Percentiles rank a stretch among this genome's conserved stretches.
Conservation (phyloP, 163 green algal genomes). For the Chlorella variabilis region DNA sequence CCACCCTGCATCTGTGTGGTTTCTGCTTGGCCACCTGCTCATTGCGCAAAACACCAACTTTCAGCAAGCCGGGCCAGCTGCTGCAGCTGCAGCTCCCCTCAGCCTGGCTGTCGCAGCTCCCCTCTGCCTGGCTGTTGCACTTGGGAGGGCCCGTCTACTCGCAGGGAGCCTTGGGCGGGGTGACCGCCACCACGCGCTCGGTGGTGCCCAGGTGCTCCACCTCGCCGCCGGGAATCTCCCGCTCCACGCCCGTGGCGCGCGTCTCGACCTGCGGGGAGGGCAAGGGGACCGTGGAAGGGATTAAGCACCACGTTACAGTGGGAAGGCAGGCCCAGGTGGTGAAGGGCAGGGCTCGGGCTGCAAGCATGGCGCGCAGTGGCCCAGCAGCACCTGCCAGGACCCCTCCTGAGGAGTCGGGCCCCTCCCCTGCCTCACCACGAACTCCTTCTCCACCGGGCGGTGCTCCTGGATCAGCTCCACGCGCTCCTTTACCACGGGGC, state of each 20-base stretch:
- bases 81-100: too few species aligned
- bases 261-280: slow-evolving; percentile 25
- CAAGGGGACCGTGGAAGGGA: background rate
- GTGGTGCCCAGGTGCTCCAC: slow-evolving; percentile 38
- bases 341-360: background rate
- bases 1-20: too few species aligned
- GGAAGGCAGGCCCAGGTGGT: background rate
- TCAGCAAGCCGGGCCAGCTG: too few species aligned
- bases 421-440: slow-evolving; percentile 25
- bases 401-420: too few species aligned
- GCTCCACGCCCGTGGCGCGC: slow-evolving; percentile 25
- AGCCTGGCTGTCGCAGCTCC: too few species aligned
- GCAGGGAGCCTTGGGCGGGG: slow-evolving; percentile 13
- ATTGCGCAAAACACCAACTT: too few species aligned
- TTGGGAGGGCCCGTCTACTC: too few species aligned
- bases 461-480: slow-evolving; percentile 28
- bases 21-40: too few species aligned
- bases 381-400: too few species aligned
- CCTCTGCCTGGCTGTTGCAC: too few species aligned
- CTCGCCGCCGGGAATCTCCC: background rate
- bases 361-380: too few species aligned
- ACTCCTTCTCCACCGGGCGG: slow-evolving; percentile 38
- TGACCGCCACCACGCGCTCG: slow-evolving; percentile 17
- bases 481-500: slow-evolving; percentile 30
- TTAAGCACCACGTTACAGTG: background rate